phyloP scores from a whole-genome alignment of 352 stramenopile species.

The Aphanomyces stellatus region DNA sequence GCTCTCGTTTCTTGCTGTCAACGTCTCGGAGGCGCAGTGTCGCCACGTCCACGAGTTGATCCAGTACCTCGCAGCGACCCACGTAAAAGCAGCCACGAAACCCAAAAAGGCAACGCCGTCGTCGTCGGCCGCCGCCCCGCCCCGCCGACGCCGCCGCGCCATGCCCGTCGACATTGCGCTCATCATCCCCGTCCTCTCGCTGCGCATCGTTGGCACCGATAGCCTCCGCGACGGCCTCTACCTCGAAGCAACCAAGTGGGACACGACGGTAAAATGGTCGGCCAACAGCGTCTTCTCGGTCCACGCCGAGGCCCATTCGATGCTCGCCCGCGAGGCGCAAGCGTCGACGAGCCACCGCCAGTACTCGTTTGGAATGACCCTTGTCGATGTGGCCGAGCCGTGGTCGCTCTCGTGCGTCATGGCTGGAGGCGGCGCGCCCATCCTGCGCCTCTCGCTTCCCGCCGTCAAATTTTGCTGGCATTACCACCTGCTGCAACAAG shows the following conservation, averaged over 20 bases:
- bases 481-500: constrained; percentile 8
- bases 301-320: not conserved
- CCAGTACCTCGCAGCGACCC: not conserved
- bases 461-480: not conserved
- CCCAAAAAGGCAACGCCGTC: too few relatives aligned
- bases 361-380: constrained; percentile 1
- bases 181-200: not conserved
- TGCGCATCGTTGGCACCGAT: not conserved
- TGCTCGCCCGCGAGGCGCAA: not conserved
- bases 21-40: not conserved
- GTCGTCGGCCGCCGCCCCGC: too few relatives aligned
- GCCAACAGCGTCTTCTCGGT: not conserved
- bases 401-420: too few relatives aligned
- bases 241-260: not conserved
- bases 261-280: not conserved
- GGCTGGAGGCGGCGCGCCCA: not conserved
- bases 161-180: not conserved
- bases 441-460: not conserved
- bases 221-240: not conserved
- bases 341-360: not conserved
- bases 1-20: not conserved
- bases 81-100: not conserved
- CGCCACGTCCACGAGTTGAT: not conserved
- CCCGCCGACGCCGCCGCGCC: not conserved
- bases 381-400: not conserved